A percentile compares a stretch with the other conserved stretches of the same genome.
These are phyloP conservation scores for Aegilops bicornis DNA, from an alignment of 176 grass and related monocot species.

Conservation along the genomic window DNA sequence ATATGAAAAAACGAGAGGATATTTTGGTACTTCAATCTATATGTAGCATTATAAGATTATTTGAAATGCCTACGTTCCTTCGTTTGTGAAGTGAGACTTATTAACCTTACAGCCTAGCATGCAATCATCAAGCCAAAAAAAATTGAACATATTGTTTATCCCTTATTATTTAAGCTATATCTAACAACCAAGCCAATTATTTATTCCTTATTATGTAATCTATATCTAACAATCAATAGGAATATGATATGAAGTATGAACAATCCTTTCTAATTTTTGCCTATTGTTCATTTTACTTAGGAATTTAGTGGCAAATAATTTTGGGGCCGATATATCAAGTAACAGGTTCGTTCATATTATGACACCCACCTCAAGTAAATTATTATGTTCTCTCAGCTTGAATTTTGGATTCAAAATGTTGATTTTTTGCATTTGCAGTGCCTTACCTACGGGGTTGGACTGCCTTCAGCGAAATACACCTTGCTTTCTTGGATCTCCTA, in stretches of 20 bases:
- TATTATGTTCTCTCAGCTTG: not conserved
- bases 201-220: not conserved
- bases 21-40: no score
- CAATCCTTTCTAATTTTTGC: not conserved
- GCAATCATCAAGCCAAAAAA: not conserved
- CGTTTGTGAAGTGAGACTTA: not conserved
- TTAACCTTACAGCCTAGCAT: not conserved
- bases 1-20: no score
- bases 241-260: not conserved
- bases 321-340: constrained; percentile 44
- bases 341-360: constrained; percentile 43
- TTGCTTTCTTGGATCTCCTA: constrained; percentile 62
- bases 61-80: no score
- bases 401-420: not conserved
- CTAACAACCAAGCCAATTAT: not conserved
- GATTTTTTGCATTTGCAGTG: constrained; percentile 23
- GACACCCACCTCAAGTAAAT: not conserved
- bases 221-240: not conserved
- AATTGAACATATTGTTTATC: not conserved
- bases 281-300: constrained; percentile 36
- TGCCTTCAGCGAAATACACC: constrained; percentile 73
- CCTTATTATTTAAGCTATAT: no score
- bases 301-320: constrained; percentile 82
- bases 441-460: constrained; percentile 39
- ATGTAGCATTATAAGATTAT: no score